These are phyloP conservation scores for Acanthamoeba quina DNA, from an alignment of 208 protist species.

Conservation along the genomic window DNA sequence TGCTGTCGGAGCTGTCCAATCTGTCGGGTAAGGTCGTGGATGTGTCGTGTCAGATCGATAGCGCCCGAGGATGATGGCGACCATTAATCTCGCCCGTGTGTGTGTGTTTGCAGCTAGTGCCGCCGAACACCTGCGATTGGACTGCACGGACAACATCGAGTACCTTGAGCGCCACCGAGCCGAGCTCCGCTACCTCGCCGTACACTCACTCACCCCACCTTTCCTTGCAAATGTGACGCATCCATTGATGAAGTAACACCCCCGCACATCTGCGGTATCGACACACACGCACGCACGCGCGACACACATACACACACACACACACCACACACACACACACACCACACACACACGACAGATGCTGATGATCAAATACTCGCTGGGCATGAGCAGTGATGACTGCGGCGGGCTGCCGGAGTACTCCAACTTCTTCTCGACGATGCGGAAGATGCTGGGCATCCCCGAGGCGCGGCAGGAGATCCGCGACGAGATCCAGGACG, in stretches of 20 bases:
- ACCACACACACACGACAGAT: neutral
- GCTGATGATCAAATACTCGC: conserved; percentile 42
- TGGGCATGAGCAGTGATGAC: conserved; percentile 73
- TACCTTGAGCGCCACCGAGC: conserved; percentile 12
- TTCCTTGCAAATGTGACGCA: neutral
- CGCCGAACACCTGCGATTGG: conserved; percentile 27
- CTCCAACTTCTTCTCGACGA: conserved; percentile 53
- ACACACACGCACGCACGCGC: too few relatives aligned
- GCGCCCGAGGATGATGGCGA: too few relatives aligned
- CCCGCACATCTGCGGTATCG: neutral
- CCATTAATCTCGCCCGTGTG: too few relatives aligned
- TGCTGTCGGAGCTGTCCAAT: conserved; percentile 58
- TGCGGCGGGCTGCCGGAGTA: conserved; percentile 55
- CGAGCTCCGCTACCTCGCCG: conserved; percentile 56
- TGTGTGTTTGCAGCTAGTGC: neutral
- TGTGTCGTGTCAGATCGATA: too few relatives aligned
- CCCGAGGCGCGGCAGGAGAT: conserved; percentile 43
- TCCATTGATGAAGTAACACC: too few relatives aligned
- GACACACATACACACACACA: too few relatives aligned
- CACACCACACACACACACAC: neutral
- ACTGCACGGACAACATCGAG: neutral
- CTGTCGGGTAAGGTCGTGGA: neutral
- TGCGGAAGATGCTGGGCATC: conserved; percentile 46
- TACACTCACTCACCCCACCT: neutral
- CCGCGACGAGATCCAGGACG: conserved; percentile 51